These are phyloP conservation scores for Oryza brachyantha DNA, from an alignment of 176 grass and related monocot genomes.

Conservation along the genomic window DNA sequence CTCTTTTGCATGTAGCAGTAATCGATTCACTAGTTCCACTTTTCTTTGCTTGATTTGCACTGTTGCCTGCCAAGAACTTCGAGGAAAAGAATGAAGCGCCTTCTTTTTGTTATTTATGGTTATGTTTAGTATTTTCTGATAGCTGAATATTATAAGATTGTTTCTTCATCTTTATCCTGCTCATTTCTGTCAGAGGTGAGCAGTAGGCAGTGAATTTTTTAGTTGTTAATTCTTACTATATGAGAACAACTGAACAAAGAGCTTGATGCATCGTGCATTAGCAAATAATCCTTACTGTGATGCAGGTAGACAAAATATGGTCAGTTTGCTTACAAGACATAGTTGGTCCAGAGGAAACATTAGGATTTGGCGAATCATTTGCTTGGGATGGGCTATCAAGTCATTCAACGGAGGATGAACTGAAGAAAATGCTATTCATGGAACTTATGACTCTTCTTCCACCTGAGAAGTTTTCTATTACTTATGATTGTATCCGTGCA, in stretches of 20 bases:
- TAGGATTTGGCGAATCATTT: constrained; percentile 21
- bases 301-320: constrained; percentile 51
- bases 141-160: background rate
- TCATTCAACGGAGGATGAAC: background rate
- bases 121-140: background rate
- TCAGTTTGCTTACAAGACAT: constrained; percentile 39
- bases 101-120: background rate
- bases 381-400: constrained; percentile 9
- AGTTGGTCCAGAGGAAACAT: background rate
- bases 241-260: background rate
- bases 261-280: constrained; percentile 1
- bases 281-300: constrained; percentile 1
- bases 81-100: no score
- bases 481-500: constrained; percentile 31
- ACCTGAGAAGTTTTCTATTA: constrained; percentile 18
- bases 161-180: background rate
- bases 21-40: background rate
- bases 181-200: background rate
- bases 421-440: constrained; percentile 29
- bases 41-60: background rate
- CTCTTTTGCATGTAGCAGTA: background rate
- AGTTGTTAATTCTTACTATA: background rate
- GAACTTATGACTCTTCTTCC: constrained; percentile 33
- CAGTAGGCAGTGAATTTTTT: background rate
- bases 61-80: background rate